Base-by-base conservation (phyloP, 495 filamentous ascomycete genomes). In the Chaetomium cochliodes region DNA sequence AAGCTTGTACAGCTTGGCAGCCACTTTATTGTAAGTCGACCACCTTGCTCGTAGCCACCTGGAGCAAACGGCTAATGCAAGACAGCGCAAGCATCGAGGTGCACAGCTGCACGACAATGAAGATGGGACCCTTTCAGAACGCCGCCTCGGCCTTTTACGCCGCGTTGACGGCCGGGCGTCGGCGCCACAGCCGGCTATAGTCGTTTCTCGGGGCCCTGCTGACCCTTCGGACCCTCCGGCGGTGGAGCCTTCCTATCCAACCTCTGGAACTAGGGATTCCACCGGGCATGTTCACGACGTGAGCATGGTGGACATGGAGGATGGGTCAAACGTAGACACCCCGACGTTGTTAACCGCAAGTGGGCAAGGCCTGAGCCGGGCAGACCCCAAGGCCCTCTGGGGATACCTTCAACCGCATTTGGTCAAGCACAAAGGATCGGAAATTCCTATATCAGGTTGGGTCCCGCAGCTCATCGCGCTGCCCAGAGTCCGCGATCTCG, bases 41-140 rank as follows among this genome's bases (percentile, higher is more conserved):
- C 7, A 23, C 6, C 20, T 5, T 5, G 46, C 20, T 15, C 20
- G 9, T 15, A 50, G 2, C 6, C 23, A 50, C 20, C 13, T 18
- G 28, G 6, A 11, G 3, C 33, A 11, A 37, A 5, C 46, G 0
- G 39, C 53, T 62, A 47, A 47, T 39, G 7, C n/a, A n/a, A 15
- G 22, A 44, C 30, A 72, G 72, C 18, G n/a, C 4, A 13, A 22
- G 4, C 77, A 79, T 52, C 65, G 62, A n/a, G 62, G 62, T 2
- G 20, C 23, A 6, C 9, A 68, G 16, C 58, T 77, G 3, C 74
- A 78, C 44, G 76, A 79, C 49, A 76, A 78, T 37, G 44, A 65
- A 44, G 75, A 78, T n/a, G 76, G 77, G 0, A 80, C 75, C 0
- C 53, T 79, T 8, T 70, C 75, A 18, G 23, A 69, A 16, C 30